These are phyloP conservation scores for Pseudogymnoascus sp. DNA, from an alignment of 2,329 filamentous ascomycete species.

Conservation along the genomic window DNA sequence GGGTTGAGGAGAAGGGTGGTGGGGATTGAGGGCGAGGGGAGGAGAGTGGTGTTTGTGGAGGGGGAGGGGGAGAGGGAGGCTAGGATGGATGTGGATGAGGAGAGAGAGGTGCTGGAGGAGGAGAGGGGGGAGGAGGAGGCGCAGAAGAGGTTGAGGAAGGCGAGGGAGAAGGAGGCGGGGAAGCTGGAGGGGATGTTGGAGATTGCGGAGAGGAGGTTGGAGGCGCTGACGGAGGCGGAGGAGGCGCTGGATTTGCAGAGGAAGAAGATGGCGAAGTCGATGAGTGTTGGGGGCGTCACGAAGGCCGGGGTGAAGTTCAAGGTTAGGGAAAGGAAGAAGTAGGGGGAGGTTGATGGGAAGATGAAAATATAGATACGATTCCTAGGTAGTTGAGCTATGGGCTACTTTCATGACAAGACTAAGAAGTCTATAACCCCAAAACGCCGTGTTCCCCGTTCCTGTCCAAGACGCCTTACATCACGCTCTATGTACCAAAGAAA, in stretches of 20 bases:
- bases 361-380: not conserved
- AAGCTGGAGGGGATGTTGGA: conserved; percentile 42
- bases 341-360: not conserved
- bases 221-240: conserved; percentile 47
- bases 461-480: not conserved
- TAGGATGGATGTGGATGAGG: conserved; percentile 12
- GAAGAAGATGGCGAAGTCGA: conserved; percentile 57
- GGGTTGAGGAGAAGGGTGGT: conserved; percentile 46
- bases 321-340: conserved; percentile 52
- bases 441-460: not conserved
- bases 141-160: conserved; percentile 29
- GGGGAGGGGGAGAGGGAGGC: conserved; percentile 20
- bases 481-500: not conserved
- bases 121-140: conserved; percentile 24
- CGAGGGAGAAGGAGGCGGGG: conserved; percentile 37
- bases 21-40: conserved; percentile 24
- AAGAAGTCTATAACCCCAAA: not conserved
- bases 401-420: conserved; percentile 1
- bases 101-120: conserved; percentile 14
- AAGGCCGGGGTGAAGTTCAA: conserved; percentile 55
- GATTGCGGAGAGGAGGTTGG: conserved; percentile 44
- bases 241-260: conserved; percentile 48
- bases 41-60: conserved; percentile 30
- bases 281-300: conserved; percentile 49
- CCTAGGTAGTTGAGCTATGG: not conserved